These are phyloP conservation scores for Fraxinus cuspidata DNA, from an alignment of 257 asterid genomes.

Conservation along the genomic window DNA sequence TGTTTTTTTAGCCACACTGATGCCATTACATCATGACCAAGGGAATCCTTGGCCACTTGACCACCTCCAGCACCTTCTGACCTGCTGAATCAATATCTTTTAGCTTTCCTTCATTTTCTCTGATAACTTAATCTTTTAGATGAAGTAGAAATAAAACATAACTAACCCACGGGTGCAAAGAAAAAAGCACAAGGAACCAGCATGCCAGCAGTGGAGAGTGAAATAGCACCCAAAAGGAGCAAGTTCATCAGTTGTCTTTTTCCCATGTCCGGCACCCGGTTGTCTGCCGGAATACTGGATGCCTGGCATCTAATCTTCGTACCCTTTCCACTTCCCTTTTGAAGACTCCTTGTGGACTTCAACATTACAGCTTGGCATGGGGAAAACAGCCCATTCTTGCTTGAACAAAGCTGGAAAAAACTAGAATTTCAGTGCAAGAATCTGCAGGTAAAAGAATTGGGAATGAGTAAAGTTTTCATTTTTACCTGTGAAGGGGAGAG, in stretches of 20 bases:
- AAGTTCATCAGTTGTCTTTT: constrained; percentile 79
- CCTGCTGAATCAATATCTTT: constrained; percentile 34
- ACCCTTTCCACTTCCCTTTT: constrained; percentile 30
- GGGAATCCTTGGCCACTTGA: constrained; percentile 73
- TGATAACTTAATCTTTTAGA: too few species aligned
- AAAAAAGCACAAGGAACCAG: constrained; percentile 70
- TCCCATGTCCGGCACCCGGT: constrained; percentile 86
- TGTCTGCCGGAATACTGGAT: constrained; percentile 71
- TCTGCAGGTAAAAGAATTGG: neutral
- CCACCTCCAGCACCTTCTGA: constrained; percentile 58
- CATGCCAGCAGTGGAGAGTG: constrained; percentile 75
- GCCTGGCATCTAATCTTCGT: constrained; percentile 84
- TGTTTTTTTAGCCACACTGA: constrained; percentile 68
- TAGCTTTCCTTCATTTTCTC: too few species aligned
- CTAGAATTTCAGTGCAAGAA: neutral
- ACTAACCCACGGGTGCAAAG: constrained; percentile 86
- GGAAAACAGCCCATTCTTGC: constrained; percentile 51
- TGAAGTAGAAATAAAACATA: too few species aligned
- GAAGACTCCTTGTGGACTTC: constrained; percentile 34
- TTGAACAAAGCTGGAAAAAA: constrained; percentile 54
- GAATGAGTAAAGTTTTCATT: neutral
- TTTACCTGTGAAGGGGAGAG: constrained; percentile 62
- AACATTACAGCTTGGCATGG: constrained; percentile 36
- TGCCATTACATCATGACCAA: constrained; percentile 80
- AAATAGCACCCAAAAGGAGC: constrained; percentile 74